Percentiles rank a stretch among this genome's conserved stretches.
Conservation (phyloP, 2,329 filamentous ascomycete species). For the Intubia oerlemansii region DNA sequence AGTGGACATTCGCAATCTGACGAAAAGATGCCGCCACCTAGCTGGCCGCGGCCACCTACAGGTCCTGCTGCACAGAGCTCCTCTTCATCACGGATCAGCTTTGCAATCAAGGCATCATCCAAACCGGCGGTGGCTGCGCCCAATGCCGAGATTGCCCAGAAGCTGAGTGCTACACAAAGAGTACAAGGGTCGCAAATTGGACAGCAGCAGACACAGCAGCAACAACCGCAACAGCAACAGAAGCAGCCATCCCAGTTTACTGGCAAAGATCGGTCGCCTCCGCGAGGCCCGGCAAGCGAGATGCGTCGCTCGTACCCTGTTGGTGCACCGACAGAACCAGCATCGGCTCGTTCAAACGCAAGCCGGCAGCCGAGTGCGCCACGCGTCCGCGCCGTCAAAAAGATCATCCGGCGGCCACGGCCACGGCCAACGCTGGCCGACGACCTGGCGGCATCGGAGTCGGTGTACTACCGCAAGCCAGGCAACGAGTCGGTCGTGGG, state of each 20-base stretch:
- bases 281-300: constrained; percentile 11
- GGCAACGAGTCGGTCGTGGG: constrained; percentile 96
- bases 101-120: constrained; percentile 65
- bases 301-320: constrained; percentile 22
- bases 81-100: too few relatives aligned
- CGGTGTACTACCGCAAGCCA: constrained; percentile 84
- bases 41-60: constrained; percentile 9
- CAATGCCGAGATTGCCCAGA: constrained; percentile 45
- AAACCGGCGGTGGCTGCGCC: constrained; percentile 34
- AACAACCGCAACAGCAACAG: too few relatives aligned
- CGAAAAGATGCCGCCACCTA: constrained; percentile 6
- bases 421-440: constrained; percentile 46
- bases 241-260: neutral
- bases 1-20: constrained; percentile 14
- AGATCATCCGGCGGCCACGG: constrained; percentile 41
- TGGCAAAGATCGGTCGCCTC: constrained; percentile 9
- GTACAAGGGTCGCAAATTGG: constrained; percentile 38
- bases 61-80: too few relatives aligned
- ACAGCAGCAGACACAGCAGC: constrained; percentile 2
- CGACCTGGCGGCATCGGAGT: constrained; percentile 60
- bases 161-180: too few relatives aligned
- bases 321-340: constrained; percentile 30
- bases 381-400: constrained; percentile 7
- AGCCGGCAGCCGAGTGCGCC: too few relatives aligned
- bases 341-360: constrained; percentile 21